phyloP scores from a whole-genome alignment of 371 early-diverging fungal genomes.

The Haplosporangium sp. region DNA sequence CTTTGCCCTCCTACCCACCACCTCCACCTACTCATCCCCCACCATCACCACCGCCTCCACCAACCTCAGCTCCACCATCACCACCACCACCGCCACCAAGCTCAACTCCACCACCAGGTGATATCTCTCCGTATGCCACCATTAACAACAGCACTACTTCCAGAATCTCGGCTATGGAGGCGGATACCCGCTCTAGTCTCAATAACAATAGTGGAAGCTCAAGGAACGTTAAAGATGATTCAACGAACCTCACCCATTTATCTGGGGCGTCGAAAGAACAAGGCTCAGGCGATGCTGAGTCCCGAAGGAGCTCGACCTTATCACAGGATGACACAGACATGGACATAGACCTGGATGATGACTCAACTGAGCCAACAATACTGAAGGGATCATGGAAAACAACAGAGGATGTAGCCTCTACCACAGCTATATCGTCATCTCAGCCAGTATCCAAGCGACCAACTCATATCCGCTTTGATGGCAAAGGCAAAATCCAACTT shows the following conservation, averaged over 20 bases:
- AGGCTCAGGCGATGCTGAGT: not conserved
- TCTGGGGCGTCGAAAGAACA: not conserved
- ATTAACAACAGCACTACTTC: too few relatives aligned
- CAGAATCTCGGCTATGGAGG: too few relatives aligned
- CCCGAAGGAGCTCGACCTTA: not conserved
- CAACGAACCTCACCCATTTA: not conserved
- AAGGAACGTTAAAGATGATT: not conserved
- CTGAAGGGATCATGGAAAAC: slow-evolving; percentile 50
- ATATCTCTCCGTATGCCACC: too few relatives aligned
- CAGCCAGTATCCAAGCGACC: slow-evolving; percentile 1
- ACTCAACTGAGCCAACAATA: slow-evolving; percentile 14
- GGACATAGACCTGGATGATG: slow-evolving; percentile 48
- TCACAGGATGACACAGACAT: slow-evolving; percentile 34
- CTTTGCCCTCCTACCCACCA: not conserved
- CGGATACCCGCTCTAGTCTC: too few relatives aligned
- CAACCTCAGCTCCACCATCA: slow-evolving; percentile 9
- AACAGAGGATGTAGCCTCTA: not conserved
- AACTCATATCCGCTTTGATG: not conserved
- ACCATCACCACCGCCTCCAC: slow-evolving; percentile 13
- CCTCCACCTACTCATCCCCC: not conserved
- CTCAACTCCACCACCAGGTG: not conserved
- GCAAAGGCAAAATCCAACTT: not conserved
- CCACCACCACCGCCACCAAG: slow-evolving; percentile 17
- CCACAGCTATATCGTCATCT: not conserved
- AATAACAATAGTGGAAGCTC: not conserved